Base-by-base conservation (phyloP, 2,329 filamentous ascomycete genomes). In the Bipolaris zeicola region DNA sequence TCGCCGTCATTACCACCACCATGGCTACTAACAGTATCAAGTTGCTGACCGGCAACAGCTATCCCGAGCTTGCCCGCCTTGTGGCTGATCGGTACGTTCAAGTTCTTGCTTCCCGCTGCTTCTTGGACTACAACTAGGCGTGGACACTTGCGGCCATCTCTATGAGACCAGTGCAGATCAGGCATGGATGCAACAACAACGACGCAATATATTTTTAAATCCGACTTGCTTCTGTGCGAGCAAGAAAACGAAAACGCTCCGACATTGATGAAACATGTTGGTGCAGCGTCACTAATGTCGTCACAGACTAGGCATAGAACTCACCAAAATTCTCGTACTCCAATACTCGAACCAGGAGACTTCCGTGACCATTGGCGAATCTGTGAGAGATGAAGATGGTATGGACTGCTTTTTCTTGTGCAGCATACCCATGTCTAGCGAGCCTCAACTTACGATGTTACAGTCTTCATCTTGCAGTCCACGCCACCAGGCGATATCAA, bases 401-500 rank as follows among this genome's bases (percentile, higher is more conserved):
- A 84, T 69, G 70, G 62, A 41, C 31, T 50, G 47, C 53, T 39
- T 42, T 53, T 14, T 50, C 36, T 44, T 45, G 24, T 36, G 34
- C 26, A 33, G 33, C 18, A 37, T 34, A 45, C 34, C 36, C 39
- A 42, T 26, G 34, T 43, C 37, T 20, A 34, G 34, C 57, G 24
- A 37, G 34, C 36, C 50, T 39, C 57, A 46, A 59, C 68, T 75
- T 61, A 75, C 66, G 50, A 33, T 50, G 36, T 49, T 37, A 31
- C 68, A 87, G 93, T 97, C 73, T 98, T 97, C 81, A 96, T 98
- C 70, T 83, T 98, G 58, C 94, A 98, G 79, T 96, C 94, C 22
- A 96, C 95, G 45, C 89, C 91, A 38, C 94, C 94, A 1, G 93
- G 94, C 75, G 93, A 97, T 75, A 96, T 98, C 81, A 99, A 99